These are phyloP conservation scores for Nicotiana sylvestris DNA, from an alignment of 257 asterid species.

Conservation along the genomic window DNA sequence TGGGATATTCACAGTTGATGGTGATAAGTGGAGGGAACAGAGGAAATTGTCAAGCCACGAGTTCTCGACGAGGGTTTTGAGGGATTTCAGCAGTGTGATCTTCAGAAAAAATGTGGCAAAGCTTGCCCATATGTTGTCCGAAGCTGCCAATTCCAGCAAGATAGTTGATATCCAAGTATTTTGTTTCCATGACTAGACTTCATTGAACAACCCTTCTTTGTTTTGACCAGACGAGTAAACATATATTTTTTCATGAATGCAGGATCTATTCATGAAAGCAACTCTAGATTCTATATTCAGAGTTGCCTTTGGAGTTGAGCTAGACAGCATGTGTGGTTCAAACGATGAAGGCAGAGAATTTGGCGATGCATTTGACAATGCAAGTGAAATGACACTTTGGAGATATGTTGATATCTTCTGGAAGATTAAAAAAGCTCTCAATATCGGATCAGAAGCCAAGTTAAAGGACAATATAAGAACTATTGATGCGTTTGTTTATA, in stretches of 20 bases:
- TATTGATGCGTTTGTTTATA: constrained; percentile 43
- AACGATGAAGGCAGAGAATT: constrained; percentile 45
- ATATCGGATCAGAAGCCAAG: constrained; percentile 49
- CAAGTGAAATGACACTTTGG: constrained; percentile 44
- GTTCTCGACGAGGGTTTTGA: constrained; percentile 59
- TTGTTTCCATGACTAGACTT: constrained; percentile 11
- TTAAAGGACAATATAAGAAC: constrained; percentile 35
- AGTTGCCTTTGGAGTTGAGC: constrained; percentile 54
- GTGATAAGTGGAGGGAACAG: constrained; percentile 73
- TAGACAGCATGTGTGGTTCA: constrained; percentile 54
- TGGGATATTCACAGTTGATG: constrained; percentile 78
- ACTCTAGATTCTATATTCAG: constrained; percentile 49
- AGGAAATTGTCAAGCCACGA: constrained; percentile 67
- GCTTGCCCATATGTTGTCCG: constrained; percentile 42
- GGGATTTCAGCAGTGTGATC: constrained; percentile 60
- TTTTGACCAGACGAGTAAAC: not conserved
- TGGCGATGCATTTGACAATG: constrained; percentile 48
- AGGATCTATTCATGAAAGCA: constrained; percentile 58
- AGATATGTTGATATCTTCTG: constrained; percentile 52
- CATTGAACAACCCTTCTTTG: not conserved
- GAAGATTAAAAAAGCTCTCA: constrained; percentile 43
- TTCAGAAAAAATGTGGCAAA: constrained; percentile 48
- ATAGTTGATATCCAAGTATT: constrained; percentile 58
- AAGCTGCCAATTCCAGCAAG: constrained; percentile 31
- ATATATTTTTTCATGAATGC: not conserved